These are phyloP conservation scores for Clonostachys sp. DNA, from an alignment of 2,329 filamentous ascomycete genomes.

Conservation along the genomic window DNA sequence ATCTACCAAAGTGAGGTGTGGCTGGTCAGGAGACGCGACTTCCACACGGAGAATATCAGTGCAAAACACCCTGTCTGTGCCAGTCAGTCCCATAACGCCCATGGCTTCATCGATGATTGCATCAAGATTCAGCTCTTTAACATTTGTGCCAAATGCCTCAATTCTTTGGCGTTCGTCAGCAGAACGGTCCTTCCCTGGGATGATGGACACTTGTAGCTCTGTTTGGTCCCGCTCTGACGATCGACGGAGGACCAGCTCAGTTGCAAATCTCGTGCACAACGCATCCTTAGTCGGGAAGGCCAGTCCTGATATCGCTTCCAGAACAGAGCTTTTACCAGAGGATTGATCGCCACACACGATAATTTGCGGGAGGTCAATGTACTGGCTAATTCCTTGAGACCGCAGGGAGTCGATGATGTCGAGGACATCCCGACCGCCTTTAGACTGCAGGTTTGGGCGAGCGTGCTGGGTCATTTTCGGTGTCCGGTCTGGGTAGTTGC, in stretches of 20 bases:
- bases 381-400: conserved; percentile 25
- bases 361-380: conserved; percentile 37
- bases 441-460: background rate
- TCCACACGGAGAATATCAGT: conserved; percentile 42
- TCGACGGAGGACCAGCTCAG: conserved; percentile 53
- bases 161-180: conserved; percentile 15
- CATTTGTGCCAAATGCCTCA: conserved; percentile 14
- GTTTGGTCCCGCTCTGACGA: conserved; percentile 14
- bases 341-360: conserved; percentile 60
- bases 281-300: conserved; percentile 54
- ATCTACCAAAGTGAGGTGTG: conserved; percentile 54
- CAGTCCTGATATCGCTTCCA: conserved; percentile 60
- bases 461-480: background rate
- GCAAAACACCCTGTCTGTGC: conserved; percentile 29
- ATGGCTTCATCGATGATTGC: conserved; percentile 32
- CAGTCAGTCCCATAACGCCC: conserved; percentile 41
- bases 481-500: background rate
- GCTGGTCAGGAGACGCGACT: conserved; percentile 37
- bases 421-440: conserved; percentile 27
- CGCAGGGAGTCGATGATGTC: conserved; percentile 32
- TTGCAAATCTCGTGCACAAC: conserved; percentile 59
- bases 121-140: conserved; percentile 16
- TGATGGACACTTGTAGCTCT: conserved; percentile 23
- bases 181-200: conserved; percentile 19
- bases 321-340: conserved; percentile 59